A percentile compares a stretch with the other conserved stretches of the same genome.
phyloP scores from a whole-genome alignment of 2,329 filamentous ascomycete genomes.

The Niveomyces coronatus region DNA sequence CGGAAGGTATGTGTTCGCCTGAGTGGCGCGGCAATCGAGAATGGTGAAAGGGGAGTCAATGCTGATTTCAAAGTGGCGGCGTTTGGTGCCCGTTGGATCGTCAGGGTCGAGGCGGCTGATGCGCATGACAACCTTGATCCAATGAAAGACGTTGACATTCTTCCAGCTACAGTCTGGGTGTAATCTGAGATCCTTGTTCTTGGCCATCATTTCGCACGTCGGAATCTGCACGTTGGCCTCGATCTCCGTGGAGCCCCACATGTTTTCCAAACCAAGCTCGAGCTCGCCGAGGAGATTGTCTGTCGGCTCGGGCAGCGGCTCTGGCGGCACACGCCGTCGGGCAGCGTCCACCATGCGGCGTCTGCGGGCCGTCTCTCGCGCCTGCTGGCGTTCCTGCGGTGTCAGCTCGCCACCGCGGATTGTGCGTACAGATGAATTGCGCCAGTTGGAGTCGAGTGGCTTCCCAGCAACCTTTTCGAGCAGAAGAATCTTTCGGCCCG shows the following conservation, averaged over 20 bases:
- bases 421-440: constrained; percentile 65
- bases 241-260: constrained; percentile 82
- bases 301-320: constrained; percentile 38
- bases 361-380: constrained; percentile 34
- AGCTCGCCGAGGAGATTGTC: constrained; percentile 76
- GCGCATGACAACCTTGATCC: constrained; percentile 95
- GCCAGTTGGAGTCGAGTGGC: constrained; percentile 60
- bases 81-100: constrained; percentile 59
- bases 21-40: constrained; percentile 84
- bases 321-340: constrained; percentile 26
- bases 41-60: constrained; percentile 94
- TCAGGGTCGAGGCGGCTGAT: constrained; percentile 74
- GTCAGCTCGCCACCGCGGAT: constrained; percentile 70
- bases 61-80: constrained; percentile 88
- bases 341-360: constrained; percentile 46
- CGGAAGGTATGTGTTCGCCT: constrained; percentile 77
- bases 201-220: constrained; percentile 77
- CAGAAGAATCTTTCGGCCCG: constrained; percentile 71
- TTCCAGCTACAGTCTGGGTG: constrained; percentile 91
- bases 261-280: constrained; percentile 56
- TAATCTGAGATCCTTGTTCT: constrained; percentile 53
- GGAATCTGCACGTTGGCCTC: constrained; percentile 90
- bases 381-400: constrained; percentile 35
- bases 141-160: constrained; percentile 88
- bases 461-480: constrained; percentile 83